Evolutionary conservation across 768 basidiomycete genomes (phyloP).

Genomic region (Mycena amicta): DNA sequence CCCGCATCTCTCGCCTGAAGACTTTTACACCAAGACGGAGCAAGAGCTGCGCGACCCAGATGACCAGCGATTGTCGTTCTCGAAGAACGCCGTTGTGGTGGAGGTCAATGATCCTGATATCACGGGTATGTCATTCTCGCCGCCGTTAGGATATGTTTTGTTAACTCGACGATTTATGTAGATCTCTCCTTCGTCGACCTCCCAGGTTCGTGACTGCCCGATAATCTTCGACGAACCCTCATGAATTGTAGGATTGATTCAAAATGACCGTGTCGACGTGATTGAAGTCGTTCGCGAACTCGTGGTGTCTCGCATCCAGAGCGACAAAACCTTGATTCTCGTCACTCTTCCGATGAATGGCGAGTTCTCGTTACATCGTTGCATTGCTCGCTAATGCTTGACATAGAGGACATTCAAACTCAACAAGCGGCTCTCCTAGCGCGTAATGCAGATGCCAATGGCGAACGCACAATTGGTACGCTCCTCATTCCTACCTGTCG

Average conservation of each 20-base stretch:
- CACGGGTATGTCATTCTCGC: slow-evolving; percentile 30
- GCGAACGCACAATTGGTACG: slow-evolving; percentile 65
- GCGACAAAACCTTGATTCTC: slow-evolving; percentile 61
- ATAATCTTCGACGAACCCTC: too few species aligned
- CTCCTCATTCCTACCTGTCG: background rate
- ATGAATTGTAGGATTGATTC: slow-evolving; percentile 56
- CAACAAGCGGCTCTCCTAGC: slow-evolving; percentile 61
- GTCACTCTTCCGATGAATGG: slow-evolving; percentile 70
- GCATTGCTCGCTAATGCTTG: too few species aligned
- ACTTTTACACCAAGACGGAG: slow-evolving; percentile 30
- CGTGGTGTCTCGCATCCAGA: slow-evolving; percentile 48
- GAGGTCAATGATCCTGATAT: slow-evolving; percentile 46
- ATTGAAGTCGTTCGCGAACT: slow-evolving; percentile 51
- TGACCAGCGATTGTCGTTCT: slow-evolving; percentile 36
- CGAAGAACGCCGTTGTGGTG: slow-evolving; percentile 52
- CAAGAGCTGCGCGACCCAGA: slow-evolving; percentile 24
- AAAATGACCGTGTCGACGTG: slow-evolving; percentile 46
- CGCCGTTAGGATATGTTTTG: too few species aligned
- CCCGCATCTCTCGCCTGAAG: slow-evolving; percentile 33
- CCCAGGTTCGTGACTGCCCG: slow-evolving; percentile 52
- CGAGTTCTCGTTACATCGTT: slow-evolving; percentile 27
- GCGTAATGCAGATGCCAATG: slow-evolving; percentile 50
- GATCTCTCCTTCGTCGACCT: slow-evolving; percentile 58
- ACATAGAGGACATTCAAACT: slow-evolving; percentile 73
- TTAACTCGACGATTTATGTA: too few species aligned